Evolutionary conservation across 352 stramenopile genomes (phyloP).

Genomic region (Pythium apleroticum): DNA sequence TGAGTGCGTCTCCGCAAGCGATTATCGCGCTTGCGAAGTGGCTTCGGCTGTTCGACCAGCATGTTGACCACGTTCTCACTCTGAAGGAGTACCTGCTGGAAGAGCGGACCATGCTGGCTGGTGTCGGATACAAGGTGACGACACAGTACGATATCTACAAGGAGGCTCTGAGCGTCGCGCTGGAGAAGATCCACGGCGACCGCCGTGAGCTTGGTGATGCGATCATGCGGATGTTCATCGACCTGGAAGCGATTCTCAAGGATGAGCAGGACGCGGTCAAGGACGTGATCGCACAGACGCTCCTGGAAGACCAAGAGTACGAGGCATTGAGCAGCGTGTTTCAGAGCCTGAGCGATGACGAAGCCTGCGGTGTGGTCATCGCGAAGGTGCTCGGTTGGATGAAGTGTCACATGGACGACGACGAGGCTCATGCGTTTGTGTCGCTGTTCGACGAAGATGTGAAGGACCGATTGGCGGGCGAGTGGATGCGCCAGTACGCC

Average conservation of each 20-base stretch:
- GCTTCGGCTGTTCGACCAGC: conserved; percentile 61
- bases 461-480: conserved; percentile 53
- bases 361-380: conserved; percentile 47
- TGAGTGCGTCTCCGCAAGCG: conserved; percentile 47
- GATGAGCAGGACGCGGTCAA: conserved; percentile 57
- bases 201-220: conserved; percentile 41
- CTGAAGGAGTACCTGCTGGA: conserved; percentile 73
- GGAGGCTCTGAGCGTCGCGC: conserved; percentile 39
- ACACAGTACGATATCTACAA: conserved; percentile 66
- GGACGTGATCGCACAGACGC: conserved; percentile 49
- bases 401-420: conserved; percentile 49
- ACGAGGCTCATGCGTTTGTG: conserved; percentile 52
- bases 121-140: conserved; percentile 59
- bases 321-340: conserved; percentile 64
- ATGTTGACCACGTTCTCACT: conserved; percentile 52
- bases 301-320: conserved; percentile 57
- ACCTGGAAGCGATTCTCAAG: conserved; percentile 52
- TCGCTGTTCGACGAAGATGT: conserved; percentile 51
- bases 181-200: conserved; percentile 56
- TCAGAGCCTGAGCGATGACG: conserved; percentile 54
- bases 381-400: conserved; percentile 73
- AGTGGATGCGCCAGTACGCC: conserved; percentile 73
- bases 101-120: conserved; percentile 52
- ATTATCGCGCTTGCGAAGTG: conserved; percentile 61
- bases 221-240: conserved; percentile 46